phyloP scores from a whole-genome alignment of 2,329 filamentous ascomycete genomes.

The Exophiala bonariae region DNA sequence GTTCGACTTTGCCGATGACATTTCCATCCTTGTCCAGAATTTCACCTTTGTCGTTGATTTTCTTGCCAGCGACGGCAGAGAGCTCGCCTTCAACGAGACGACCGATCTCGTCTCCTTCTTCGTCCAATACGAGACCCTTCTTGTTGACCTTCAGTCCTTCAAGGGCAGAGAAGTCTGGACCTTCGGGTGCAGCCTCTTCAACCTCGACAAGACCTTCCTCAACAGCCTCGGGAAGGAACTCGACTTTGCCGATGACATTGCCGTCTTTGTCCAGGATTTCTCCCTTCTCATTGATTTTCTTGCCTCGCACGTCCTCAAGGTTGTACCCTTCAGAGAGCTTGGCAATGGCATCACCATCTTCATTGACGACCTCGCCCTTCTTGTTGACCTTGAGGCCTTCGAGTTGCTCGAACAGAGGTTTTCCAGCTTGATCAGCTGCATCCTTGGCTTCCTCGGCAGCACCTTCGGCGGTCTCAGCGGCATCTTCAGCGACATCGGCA shows the following conservation, averaged over 20 bases:
- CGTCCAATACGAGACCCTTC: constrained; percentile 39
- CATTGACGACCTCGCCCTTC: constrained; percentile 47
- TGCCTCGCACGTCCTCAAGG: constrained; percentile 32
- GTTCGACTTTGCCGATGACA: constrained; percentile 44
- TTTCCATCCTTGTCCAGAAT: constrained; percentile 51
- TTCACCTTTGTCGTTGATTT: constrained; percentile 40
- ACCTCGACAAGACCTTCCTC: constrained; percentile 33
- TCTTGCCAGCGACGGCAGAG: constrained; percentile 33
- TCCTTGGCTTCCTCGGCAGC: constrained; percentile 19
- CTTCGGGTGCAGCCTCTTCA: constrained; percentile 20
- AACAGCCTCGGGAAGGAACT: constrained; percentile 28
- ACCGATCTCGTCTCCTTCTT: constrained; percentile 35
- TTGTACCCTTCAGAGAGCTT: constrained; percentile 47
- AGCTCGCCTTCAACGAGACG: constrained; percentile 33
- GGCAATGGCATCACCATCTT: constrained; percentile 51
- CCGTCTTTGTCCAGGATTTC: constrained; percentile 38
- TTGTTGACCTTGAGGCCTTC: constrained; percentile 58
- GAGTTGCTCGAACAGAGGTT: constrained; percentile 31
- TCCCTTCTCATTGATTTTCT: constrained; percentile 35
- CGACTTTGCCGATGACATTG: constrained; percentile 34
- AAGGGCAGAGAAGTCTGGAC: constrained; percentile 30
- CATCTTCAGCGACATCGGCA: constrained; percentile 34
- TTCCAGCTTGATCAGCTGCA: constrained; percentile 17
- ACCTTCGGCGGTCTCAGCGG: constrained; percentile 26
- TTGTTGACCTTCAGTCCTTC: constrained; percentile 45